Evolutionary conservation across 1,284 basidiomycete species (phyloP).

Genomic region (Quambalaria eucalypti): DNA sequence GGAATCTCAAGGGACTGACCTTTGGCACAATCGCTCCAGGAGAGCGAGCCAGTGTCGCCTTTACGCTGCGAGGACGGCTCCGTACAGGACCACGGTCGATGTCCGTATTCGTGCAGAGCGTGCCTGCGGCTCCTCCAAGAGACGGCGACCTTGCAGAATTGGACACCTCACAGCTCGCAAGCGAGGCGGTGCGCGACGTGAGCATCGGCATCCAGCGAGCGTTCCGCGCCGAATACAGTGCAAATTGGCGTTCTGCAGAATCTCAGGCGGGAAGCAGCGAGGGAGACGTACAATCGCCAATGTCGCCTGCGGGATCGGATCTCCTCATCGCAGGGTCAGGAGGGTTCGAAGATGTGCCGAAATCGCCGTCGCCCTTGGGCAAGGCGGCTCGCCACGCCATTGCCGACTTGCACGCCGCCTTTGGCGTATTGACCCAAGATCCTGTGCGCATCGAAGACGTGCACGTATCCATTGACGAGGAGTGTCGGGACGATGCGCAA

Average conservation of each 20-base stretch:
- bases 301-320: no score
- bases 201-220: background rate
- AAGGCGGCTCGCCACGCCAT: no score
- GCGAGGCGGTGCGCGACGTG: background rate
- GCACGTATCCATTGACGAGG: slow-evolving; percentile 1
- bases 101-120: background rate
- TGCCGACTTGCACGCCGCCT: background rate
- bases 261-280: background rate
- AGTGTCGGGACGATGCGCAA: background rate
- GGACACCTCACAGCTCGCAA: no score
- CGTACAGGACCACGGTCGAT: background rate
- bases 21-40: slow-evolving; percentile 1
- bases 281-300: background rate
- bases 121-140: background rate
- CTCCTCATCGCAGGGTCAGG: background rate
- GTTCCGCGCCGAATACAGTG: background rate
- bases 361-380: background rate
- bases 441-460: background rate
- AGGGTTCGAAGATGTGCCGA: background rate
- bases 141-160: background rate
- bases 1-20: background rate
- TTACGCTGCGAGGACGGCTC: background rate
- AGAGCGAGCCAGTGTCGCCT: background rate
- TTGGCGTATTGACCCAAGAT: background rate
- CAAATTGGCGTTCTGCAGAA: background rate